Evolutionary conservation across 768 basidiomycete species (phyloP).

Genomic region (Clavaria fumosa): DNA sequence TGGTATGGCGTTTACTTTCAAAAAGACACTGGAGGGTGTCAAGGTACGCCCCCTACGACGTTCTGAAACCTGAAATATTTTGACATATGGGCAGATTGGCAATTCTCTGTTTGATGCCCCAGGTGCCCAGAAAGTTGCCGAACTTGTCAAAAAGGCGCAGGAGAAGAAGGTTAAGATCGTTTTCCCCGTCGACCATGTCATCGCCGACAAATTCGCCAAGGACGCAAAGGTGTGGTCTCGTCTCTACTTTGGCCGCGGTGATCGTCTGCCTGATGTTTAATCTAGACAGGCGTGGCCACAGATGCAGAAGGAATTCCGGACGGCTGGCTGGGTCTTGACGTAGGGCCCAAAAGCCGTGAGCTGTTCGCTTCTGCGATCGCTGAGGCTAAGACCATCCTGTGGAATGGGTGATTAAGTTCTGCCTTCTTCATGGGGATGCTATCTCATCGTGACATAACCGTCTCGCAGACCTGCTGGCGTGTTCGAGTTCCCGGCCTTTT

Average conservation of each 20-base stretch:
- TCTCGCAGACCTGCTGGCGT: constrained; percentile 78
- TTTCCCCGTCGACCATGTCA: constrained; percentile 91
- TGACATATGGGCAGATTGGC: constrained; percentile 51
- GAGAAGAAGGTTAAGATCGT: constrained; percentile 85
- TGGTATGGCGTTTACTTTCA: constrained; percentile 99
- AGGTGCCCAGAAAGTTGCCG: constrained; percentile 74
- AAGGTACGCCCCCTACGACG: constrained; percentile 28
- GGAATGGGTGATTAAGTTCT: constrained; percentile 60
- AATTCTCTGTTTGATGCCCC: constrained; percentile 85
- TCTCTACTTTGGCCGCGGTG: constrained; percentile 11
- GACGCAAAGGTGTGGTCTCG: constrained; percentile 49
- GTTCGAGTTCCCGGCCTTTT: constrained; percentile 91
- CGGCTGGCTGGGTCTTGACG: constrained; percentile 92
- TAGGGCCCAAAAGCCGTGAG: constrained; percentile 68
- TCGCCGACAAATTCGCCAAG: constrained; percentile 90
- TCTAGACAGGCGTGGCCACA: constrained; percentile 58
- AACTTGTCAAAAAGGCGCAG: constrained; percentile 83
- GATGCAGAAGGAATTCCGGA: constrained; percentile 79
- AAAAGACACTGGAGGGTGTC: constrained; percentile 77
- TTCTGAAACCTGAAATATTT: too few relatives aligned
- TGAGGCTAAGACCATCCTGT: constrained; percentile 88
- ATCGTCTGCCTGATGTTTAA: background rate
- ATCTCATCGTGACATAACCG: background rate
- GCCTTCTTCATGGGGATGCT: background rate
- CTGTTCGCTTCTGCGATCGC: constrained; percentile 69